These are phyloP conservation scores for Mycena latifolia DNA, from an alignment of 768 basidiomycete species.

Conservation along the genomic window DNA sequence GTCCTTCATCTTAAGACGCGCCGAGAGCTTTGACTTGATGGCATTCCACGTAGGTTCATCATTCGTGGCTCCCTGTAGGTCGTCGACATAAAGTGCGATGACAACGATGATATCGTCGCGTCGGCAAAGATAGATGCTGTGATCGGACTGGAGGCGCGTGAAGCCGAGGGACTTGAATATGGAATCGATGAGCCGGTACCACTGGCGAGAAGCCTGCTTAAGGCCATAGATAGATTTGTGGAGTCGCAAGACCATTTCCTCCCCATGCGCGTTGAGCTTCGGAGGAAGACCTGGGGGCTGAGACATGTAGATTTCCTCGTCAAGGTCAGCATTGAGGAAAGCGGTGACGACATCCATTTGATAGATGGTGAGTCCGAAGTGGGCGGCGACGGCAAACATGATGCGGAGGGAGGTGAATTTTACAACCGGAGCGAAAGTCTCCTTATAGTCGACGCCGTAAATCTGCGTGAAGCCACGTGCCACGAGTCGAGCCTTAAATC, in stretches of 20 bases:
- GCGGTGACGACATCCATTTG: conserved; percentile 9
- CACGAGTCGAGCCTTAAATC: conserved; percentile 4
- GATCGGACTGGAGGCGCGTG: conserved; percentile 13
- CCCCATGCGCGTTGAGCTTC: conserved; percentile 6
- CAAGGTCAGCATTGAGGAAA: conserved; percentile 1
- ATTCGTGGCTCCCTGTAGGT: not conserved
- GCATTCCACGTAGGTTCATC: conserved; percentile 2
- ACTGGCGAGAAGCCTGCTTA: conserved; percentile 3
- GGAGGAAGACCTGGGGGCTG: conserved; percentile 8
- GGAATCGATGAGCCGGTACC: conserved; percentile 5
- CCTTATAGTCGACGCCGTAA: not conserved
- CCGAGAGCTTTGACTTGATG: conserved; percentile 1
- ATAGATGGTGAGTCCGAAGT: conserved; percentile 4
- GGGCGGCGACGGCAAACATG: conserved; percentile 3
- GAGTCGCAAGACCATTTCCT: conserved; percentile 3
- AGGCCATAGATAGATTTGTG: conserved; percentile 6
- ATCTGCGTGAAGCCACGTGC: conserved; percentile 3
- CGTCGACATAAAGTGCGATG: conserved; percentile 4
- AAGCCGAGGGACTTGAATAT: conserved; percentile 5
- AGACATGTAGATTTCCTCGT: conserved; percentile 18
- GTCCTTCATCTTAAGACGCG: conserved; percentile 7
- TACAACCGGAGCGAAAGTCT: conserved; percentile 2
- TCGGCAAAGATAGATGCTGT: conserved; percentile 15
- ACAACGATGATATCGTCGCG: conserved; percentile 1
- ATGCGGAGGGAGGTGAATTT: conserved; percentile 8